Percentiles rank a stretch among this genome's conserved stretches.
phyloP scores from a whole-genome alignment of 257 asterid species.

The Dorcoceras hygrometricum region DNA sequence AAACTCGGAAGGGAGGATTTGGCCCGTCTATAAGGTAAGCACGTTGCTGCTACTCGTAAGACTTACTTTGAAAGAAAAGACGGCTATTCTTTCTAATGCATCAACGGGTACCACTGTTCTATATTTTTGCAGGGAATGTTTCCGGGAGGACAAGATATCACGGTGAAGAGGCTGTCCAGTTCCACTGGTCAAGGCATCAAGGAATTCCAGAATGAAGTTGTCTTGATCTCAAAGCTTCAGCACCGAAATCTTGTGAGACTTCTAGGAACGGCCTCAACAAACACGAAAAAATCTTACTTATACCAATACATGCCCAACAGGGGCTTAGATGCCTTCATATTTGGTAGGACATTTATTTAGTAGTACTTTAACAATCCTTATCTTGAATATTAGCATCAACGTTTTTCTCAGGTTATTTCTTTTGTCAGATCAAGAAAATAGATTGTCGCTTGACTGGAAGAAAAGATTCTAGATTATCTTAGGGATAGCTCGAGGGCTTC shows the following conservation, averaged over 20 bases:
- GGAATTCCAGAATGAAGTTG: slow-evolving; percentile 44
- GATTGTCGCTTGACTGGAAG: slow-evolving; percentile 34
- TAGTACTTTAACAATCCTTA: not conserved
- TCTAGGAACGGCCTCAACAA: slow-evolving; percentile 39
- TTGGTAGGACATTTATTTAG: slow-evolving; percentile 32
- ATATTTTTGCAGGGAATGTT: slow-evolving; percentile 36
- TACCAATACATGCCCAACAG: slow-evolving; percentile 47
- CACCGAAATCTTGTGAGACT: slow-evolving; percentile 49
- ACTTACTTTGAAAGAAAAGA: not conserved
- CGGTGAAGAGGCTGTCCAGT: slow-evolving; percentile 47
- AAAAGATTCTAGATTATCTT: slow-evolving; percentile 32
- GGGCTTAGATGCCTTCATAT: slow-evolving; percentile 44
- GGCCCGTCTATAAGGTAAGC: slow-evolving; percentile 63
- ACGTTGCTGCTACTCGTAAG: not conserved
- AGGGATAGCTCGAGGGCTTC: slow-evolving; percentile 43
- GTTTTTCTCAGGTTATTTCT: not conserved
- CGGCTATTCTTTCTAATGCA: not conserved
- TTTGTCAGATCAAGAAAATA: slow-evolving; percentile 24
- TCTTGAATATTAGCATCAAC: not conserved
- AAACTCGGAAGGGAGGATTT: slow-evolving; percentile 69
- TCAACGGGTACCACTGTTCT: not conserved
- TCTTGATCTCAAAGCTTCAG: slow-evolving; percentile 43
- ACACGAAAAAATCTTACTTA: slow-evolving; percentile 37
- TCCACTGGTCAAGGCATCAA: slow-evolving; percentile 38
- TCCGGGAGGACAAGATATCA: slow-evolving; percentile 35